Evolutionary conservation across 768 basidiomycete genomes (phyloP).

Genomic region (Leccinum longicurvipes): DNA sequence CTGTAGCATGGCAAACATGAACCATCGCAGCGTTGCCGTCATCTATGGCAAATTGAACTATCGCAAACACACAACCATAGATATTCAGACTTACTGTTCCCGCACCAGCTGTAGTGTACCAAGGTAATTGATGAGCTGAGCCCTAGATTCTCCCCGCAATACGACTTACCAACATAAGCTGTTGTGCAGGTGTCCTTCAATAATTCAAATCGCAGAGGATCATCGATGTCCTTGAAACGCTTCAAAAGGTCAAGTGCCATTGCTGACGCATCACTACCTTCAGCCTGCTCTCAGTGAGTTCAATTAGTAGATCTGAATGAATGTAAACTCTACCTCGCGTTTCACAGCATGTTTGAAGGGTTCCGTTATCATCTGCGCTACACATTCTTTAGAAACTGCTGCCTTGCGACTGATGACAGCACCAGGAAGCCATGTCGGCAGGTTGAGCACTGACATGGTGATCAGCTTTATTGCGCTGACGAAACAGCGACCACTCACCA

Average conservation of each 20-base stretch:
- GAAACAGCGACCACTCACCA: conserved; percentile 1
- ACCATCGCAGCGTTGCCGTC: conserved; percentile 13
- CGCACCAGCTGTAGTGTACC: not conserved
- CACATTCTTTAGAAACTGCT: conserved; percentile 1
- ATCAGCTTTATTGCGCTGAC: not conserved
- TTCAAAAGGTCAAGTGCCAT: conserved; percentile 12
- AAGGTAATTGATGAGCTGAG: not conserved
- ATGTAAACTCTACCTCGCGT: conserved; percentile 10
- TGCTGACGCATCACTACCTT: conserved; percentile 9
- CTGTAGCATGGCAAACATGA: conserved; percentile 33
- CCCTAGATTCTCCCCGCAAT: not conserved
- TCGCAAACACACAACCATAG: not conserved
- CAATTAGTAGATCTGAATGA: not conserved
- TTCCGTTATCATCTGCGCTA: conserved; percentile 13
- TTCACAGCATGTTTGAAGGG: conserved; percentile 16
- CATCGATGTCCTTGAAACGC: not conserved
- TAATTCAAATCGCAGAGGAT: conserved; percentile 10
- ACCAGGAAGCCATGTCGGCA: conserved; percentile 27
- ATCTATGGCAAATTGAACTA: conserved; percentile 3
- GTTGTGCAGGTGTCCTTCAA: conserved; percentile 12
- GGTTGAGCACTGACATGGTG: conserved; percentile 13
- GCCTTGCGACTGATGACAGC: conserved; percentile 27
- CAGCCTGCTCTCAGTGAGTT: conserved; percentile 6
- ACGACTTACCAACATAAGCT: conserved; percentile 18
- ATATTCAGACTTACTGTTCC: not conserved